phyloP scores from a whole-genome alignment of 139 green algal species.

The Chlorella sp. region DNA sequence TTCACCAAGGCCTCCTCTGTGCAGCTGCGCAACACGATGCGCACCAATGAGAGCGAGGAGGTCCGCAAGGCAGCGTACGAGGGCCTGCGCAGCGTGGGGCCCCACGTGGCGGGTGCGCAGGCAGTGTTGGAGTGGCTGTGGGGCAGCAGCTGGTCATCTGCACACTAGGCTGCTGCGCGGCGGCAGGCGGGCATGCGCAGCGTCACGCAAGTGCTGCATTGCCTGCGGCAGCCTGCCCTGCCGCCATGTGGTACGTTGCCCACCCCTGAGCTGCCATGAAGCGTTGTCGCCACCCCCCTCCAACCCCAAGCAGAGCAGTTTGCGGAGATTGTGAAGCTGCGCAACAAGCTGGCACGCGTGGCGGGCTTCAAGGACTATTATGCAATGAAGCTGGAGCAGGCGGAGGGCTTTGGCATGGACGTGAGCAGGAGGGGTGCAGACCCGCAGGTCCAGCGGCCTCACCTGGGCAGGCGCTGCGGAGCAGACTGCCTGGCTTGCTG shows the following conservation, averaged over 20 bases:
- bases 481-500: too few species aligned
- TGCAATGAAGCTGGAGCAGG: conserved; percentile 70
- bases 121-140: background rate
- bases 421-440: background rate
- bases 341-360: conserved; percentile 73
- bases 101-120: conserved; percentile 56
- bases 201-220: too few species aligned
- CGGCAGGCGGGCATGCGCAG: too few species aligned
- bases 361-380: conserved; percentile 83
- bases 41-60: conserved; percentile 65
- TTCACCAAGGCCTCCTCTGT: conserved; percentile 59
- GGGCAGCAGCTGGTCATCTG: background rate
- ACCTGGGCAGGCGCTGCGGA: background rate
- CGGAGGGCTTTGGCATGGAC: conserved; percentile 83
- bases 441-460: background rate
- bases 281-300: background rate
- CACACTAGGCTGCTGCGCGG: background rate
- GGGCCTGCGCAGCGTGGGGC: conserved; percentile 71
- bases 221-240: too few species aligned
- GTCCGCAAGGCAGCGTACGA: conserved; percentile 72
- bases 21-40: conserved; percentile 80
- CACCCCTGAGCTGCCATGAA: too few species aligned
- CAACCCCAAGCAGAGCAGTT: conserved; percentile 50
- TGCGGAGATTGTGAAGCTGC: conserved; percentile 80
- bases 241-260: too few species aligned